phyloP scores from a whole-genome alignment of 805 yeast species.

The Pichia manshurica region DNA sequence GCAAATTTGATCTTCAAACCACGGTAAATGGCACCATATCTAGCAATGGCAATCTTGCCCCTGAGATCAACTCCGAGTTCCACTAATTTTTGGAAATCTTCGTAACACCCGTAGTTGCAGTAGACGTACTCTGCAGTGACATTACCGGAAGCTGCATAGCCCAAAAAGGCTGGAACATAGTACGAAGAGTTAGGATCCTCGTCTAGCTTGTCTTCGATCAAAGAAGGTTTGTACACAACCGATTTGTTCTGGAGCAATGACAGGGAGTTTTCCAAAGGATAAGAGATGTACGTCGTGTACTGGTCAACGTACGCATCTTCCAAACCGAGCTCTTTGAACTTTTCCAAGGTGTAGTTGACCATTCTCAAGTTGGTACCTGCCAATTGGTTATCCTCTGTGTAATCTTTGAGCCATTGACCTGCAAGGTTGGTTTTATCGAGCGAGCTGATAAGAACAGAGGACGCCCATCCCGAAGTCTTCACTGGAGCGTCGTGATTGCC shows the following conservation, averaged over 20 bases:
- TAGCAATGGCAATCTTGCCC: constrained; percentile 58
- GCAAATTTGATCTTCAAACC: constrained; percentile 76
- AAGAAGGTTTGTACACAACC: constrained; percentile 45
- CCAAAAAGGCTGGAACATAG: constrained; percentile 66
- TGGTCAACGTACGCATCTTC: constrained; percentile 42
- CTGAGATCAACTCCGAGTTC: constrained; percentile 42
- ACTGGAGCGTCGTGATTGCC: neutral
- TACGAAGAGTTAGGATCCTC: constrained; percentile 48
- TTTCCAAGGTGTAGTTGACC: constrained; percentile 53
- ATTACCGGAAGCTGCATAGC: constrained; percentile 71
- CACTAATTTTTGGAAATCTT: constrained; percentile 49
- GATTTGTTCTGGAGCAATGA: constrained; percentile 31
- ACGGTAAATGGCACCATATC: constrained; percentile 63
- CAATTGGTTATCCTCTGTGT: constrained; percentile 50
- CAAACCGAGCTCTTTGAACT: constrained; percentile 58
- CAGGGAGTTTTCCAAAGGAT: constrained; percentile 53
- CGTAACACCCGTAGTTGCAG: constrained; percentile 62
- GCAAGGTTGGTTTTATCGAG: constrained; percentile 36
- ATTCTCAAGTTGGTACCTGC: constrained; percentile 48
- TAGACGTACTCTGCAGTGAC: constrained; percentile 61
- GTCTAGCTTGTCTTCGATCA: constrained; percentile 42
- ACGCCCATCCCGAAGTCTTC: neutral
- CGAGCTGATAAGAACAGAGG: constrained; percentile 19
- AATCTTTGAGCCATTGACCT: constrained; percentile 47
- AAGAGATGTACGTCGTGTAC: constrained; percentile 58